A percentile compares a stretch with the other conserved stretches of the same genome.
phyloP scores from a whole-genome alignment of 2,329 filamentous ascomycete species.

The Aspergillus carbonarius region DNA sequence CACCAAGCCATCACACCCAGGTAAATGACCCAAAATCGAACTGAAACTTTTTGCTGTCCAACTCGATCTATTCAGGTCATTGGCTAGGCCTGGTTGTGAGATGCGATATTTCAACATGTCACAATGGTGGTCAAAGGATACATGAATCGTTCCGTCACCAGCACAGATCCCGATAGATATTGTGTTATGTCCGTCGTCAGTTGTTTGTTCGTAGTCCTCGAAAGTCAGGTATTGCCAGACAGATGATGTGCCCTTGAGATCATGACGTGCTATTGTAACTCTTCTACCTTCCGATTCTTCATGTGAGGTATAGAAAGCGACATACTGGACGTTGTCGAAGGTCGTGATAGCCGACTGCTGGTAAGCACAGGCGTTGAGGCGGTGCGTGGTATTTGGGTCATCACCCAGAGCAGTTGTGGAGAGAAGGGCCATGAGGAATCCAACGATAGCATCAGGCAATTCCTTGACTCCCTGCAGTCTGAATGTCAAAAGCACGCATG shows the following conservation, averaged over 20 bases:
- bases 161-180: constrained; percentile 1
- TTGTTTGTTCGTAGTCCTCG: not conserved
- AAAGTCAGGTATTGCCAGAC: constrained; percentile 3
- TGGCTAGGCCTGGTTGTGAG: not conserved
- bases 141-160: not conserved
- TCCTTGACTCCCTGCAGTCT: not conserved
- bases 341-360: constrained; percentile 3
- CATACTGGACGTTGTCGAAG: not conserved
- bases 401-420: not conserved
- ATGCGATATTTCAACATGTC: constrained; percentile 1
- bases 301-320: not conserved
- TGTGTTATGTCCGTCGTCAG: constrained; percentile 4
- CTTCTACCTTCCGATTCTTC: not conserved
- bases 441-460: not conserved
- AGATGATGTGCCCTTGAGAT: not conserved
- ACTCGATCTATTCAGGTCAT: not conserved
- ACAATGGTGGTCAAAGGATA: constrained; percentile 4
- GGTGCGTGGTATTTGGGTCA: not conserved
- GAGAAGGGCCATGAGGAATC: not conserved
- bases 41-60: not conserved
- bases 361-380: constrained; percentile 2
- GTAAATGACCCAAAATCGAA: not conserved
- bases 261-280: not conserved
- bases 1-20: not conserved
- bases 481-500: not conserved